Evolutionary conservation across 2,329 filamentous ascomycete species (phyloP).

Genomic region (Aspergillus ochraceus): DNA sequence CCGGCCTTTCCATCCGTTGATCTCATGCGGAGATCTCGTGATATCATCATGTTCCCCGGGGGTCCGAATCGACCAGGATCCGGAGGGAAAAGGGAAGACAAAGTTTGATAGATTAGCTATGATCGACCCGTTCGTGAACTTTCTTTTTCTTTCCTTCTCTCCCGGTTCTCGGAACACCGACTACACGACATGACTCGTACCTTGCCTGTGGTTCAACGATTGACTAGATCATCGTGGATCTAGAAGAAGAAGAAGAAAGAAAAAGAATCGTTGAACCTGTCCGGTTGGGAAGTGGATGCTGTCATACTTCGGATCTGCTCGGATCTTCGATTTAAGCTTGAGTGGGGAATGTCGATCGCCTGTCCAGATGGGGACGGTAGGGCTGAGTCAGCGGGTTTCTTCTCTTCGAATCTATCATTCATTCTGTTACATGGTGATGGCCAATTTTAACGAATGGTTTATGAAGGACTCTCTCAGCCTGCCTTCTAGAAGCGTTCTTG

Average conservation of each 20-base stretch:
- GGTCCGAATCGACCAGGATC: no score
- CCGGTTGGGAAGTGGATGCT: neutral
- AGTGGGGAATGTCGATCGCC: neutral
- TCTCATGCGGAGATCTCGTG: neutral
- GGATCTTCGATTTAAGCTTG: neutral
- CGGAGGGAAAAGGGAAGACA: no score
- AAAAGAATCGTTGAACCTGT: neutral
- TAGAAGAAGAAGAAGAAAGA: no score
- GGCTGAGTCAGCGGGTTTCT: neutral
- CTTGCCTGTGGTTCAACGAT: no score
- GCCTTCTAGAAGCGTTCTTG: no score
- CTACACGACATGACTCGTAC: no score
- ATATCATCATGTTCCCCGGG: conserved; percentile 1
- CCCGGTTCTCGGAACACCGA: no score
- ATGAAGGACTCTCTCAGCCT: no score
- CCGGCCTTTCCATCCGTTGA: neutral
- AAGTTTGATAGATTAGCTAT: neutral
- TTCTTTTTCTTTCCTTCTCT: neutral
- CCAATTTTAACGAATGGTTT: no score
- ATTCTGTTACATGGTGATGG: no score
- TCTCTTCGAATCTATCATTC: no score
- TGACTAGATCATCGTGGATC: neutral
- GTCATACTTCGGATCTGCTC: neutral
- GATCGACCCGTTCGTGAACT: neutral
- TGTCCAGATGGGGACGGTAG: no score